Evolutionary conservation across 2,329 filamentous ascomycete genomes (phyloP).

Genomic region (Calonectria montana): DNA sequence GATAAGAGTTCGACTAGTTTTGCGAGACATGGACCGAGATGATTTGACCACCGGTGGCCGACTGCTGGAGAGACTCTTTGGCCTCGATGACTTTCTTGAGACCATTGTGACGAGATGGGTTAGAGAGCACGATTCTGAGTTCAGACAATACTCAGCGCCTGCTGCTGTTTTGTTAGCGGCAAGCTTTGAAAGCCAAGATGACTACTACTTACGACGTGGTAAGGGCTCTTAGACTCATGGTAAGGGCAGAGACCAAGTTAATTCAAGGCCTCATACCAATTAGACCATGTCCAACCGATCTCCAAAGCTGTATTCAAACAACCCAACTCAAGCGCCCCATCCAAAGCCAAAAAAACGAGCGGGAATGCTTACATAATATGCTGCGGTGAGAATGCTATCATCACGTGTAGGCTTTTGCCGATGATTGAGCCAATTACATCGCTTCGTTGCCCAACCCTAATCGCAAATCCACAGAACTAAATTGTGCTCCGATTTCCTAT

Average conservation of each 20-base stretch:
- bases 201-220: neutral
- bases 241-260: neutral
- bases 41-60: constrained; percentile 67
- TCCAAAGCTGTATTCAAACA: neutral
- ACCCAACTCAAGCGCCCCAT: neutral
- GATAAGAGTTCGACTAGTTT: constrained; percentile 72
- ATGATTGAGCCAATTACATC: constrained; percentile 22
- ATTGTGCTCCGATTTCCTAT: constrained; percentile 32
- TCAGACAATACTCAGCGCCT: neutral
- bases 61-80: constrained; percentile 60
- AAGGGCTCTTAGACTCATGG: neutral
- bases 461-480: constrained; percentile 33
- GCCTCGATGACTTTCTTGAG: constrained; percentile 56
- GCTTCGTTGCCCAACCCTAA: constrained; percentile 37
- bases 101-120: constrained; percentile 51
- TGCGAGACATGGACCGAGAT: constrained; percentile 70
- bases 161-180: neutral
- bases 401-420: constrained; percentile 20
- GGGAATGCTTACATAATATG: constrained; percentile 18
- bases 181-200: neutral
- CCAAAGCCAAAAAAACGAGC: neutral
- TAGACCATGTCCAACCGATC: no score
- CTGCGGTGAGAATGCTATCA: neutral
- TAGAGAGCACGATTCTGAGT: neutral
- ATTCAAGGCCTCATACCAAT: no score